A percentile compares a stretch with the other conserved stretches of the same genome.
Evolutionary conservation across 2,329 filamentous ascomycete species (phyloP).

Genomic region (Penicillium sp.): DNA sequence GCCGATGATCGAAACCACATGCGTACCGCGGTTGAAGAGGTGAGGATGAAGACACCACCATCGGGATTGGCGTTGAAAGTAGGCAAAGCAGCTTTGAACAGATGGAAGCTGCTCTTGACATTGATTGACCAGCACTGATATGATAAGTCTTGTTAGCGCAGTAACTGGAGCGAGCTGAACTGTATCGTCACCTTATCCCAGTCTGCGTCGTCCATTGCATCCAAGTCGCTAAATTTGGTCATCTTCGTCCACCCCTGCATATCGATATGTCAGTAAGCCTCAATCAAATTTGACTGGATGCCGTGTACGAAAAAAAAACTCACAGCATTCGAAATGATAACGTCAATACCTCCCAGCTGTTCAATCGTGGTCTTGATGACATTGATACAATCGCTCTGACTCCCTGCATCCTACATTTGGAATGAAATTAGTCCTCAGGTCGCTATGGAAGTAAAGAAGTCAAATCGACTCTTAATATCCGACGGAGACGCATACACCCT

Average conservation of each 20-base stretch:
- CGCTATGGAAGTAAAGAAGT: background rate
- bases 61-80: conserved; percentile 64
- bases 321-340: conserved; percentile 75
- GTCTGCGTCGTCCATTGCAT: conserved; percentile 61
- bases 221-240: conserved; percentile 58
- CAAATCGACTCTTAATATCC: background rate
- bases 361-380: conserved; percentile 56
- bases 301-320: conserved; percentile 32
- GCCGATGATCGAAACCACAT: background rate
- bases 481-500: conserved; percentile 54
- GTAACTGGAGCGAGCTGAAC: background rate
- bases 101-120: conserved; percentile 57
- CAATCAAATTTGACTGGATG: background rate
- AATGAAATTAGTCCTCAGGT: background rate
- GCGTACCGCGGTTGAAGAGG: conserved; percentile 61
- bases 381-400: conserved; percentile 59
- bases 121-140: conserved; percentile 63
- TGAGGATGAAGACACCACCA: conserved; percentile 66
- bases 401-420: conserved; percentile 59
- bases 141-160: background rate
- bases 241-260: conserved; percentile 62
- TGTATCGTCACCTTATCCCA: conserved; percentile 61
- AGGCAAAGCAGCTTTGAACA: conserved; percentile 60
- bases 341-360: conserved; percentile 59
- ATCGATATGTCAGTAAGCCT: background rate